Conservation (phyloP, 805 yeast genomes). For the Tetrapisispora namnaoensis region DNA sequence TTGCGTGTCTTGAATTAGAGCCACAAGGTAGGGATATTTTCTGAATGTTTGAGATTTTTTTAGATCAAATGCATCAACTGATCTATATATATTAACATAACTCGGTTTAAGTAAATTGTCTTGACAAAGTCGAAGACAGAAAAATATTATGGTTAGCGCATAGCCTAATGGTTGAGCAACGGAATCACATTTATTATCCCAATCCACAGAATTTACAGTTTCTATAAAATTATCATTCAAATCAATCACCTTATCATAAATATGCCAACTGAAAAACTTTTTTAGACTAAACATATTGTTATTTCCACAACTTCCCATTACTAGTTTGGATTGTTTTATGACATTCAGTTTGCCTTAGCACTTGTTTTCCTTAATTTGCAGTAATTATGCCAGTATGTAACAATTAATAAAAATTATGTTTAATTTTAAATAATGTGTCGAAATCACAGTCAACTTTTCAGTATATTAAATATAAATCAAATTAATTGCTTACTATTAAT, state of each 20-base stretch:
- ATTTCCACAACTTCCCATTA: not conserved
- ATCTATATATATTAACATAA: slow-evolving; percentile 10
- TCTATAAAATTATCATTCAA: slow-evolving; percentile 17
- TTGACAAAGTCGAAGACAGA: slow-evolving; percentile 19
- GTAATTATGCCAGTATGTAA: too few species aligned
- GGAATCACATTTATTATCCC: slow-evolving; percentile 21
- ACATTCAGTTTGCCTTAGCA: too few species aligned
- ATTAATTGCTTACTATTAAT: too few species aligned
- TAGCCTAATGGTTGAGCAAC: slow-evolving; percentile 23
- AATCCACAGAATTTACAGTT: slow-evolving; percentile 19
- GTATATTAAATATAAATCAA: too few species aligned
- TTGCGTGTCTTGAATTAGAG: not conserved
- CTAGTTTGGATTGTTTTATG: not conserved
- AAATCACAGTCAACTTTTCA: too few species aligned
- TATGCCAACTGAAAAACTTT: not conserved
- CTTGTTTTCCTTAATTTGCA: too few species aligned
- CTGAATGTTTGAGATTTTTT: slow-evolving; percentile 19
- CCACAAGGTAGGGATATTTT: slow-evolving; percentile 5
- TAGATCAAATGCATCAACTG: slow-evolving; percentile 22
- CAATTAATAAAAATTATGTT: too few species aligned
- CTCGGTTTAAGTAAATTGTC: slow-evolving; percentile 24
- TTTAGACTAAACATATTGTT: not conserved
- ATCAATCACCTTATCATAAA: slow-evolving; percentile 7
- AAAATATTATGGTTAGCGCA: slow-evolving; percentile 13
- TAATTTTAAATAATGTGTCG: too few species aligned